Evolutionary conservation across 495 filamentous ascomycete genomes (phyloP).

Genomic region (Aspergillus taichungensis): DNA sequence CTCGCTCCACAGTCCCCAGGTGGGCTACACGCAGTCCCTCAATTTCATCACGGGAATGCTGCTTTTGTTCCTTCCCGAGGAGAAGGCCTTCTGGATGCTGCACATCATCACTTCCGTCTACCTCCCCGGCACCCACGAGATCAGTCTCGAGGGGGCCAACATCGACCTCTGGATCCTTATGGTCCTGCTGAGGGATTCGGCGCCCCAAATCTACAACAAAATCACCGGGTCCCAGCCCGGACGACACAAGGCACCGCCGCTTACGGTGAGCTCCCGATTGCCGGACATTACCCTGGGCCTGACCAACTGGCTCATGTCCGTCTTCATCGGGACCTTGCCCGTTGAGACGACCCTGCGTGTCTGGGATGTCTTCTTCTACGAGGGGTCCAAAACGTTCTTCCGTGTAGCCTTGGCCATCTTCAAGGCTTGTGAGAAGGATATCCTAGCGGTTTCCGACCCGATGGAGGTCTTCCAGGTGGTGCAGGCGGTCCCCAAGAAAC

Average conservation of each 20-base stretch:
- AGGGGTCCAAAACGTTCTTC: constrained; percentile 93
- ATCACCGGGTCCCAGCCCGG: constrained; percentile 59
- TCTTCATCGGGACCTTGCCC: constrained; percentile 86
- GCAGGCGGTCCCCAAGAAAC: constrained; percentile 72
- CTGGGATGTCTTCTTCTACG: constrained; percentile 95
- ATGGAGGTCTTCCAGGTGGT: constrained; percentile 97
- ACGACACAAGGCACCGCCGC: constrained; percentile 25
- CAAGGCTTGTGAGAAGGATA: constrained; percentile 78
- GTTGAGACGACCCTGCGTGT: constrained; percentile 85
- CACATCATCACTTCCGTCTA: constrained; percentile 84
- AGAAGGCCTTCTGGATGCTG: constrained; percentile 90
- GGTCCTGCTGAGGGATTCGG: constrained; percentile 69
- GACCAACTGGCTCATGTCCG: constrained; percentile 98
- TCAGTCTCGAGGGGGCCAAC: constrained; percentile 86
- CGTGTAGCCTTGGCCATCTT: constrained; percentile 86
- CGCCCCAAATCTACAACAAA: constrained; percentile 81
- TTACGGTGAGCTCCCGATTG: constrained; percentile 50
- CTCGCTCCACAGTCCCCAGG: constrained; percentile 75
- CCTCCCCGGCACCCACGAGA: constrained; percentile 86
- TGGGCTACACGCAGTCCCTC: constrained; percentile 93
- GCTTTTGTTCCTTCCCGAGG: constrained; percentile 85
- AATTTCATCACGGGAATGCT: constrained; percentile 96
- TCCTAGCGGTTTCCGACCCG: constrained; percentile 69
- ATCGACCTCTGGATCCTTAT: constrained; percentile 93
- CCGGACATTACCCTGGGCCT: constrained; percentile 88